Evolutionary conservation across 1,284 basidiomycete species (phyloP).

Genomic region (Sphaerobolus stellatus): DNA sequence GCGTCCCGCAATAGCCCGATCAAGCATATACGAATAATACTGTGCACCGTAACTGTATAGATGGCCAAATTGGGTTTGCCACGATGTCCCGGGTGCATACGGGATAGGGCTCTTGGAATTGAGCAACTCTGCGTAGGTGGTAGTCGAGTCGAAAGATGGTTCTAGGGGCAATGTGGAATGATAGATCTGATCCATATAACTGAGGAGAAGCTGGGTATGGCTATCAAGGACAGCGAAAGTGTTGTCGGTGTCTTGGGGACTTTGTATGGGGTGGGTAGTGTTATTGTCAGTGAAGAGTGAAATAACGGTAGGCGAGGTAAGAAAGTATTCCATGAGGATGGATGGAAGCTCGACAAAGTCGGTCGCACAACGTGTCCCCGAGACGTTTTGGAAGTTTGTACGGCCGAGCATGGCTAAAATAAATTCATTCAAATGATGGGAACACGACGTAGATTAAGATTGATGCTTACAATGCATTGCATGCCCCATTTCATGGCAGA

Average conservation of each 20-base stretch:
- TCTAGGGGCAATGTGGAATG: constrained; percentile 69
- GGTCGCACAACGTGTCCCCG: constrained; percentile 97
- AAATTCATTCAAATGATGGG: constrained; percentile 6
- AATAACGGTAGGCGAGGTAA: constrained; percentile 81
- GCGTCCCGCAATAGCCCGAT: constrained; percentile 89
- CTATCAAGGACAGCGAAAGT: constrained; percentile 59
- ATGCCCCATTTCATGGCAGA: constrained; percentile 99
- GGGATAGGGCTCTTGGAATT: constrained; percentile 77
- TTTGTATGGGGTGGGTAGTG: constrained; percentile 47
- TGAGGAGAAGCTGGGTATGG: constrained; percentile 89
- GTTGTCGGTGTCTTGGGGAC: not conserved
- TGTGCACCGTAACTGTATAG: constrained; percentile 96
- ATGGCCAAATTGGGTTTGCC: constrained; percentile 96
- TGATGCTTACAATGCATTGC: constrained; percentile 90
- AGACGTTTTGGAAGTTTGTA: constrained; percentile 97
- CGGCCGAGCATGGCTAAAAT: constrained; percentile 91
- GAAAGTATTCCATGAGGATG: constrained; percentile 98
- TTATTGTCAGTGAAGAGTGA: constrained; percentile 62
- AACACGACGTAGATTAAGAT: constrained; percentile 5
- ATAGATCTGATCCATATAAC: constrained; percentile 86
- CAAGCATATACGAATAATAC: constrained; percentile 97
- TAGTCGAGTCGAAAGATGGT: constrained; percentile 69
- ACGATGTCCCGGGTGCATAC: constrained; percentile 78
- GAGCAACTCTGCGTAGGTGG: constrained; percentile 62
- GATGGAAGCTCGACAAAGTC: constrained; percentile 98